Evolutionary conservation across 148 eudicot species (phyloP), one percentile per base, ranked within the genome.

Genomic region (Rhododendron ovatum): DNA sequence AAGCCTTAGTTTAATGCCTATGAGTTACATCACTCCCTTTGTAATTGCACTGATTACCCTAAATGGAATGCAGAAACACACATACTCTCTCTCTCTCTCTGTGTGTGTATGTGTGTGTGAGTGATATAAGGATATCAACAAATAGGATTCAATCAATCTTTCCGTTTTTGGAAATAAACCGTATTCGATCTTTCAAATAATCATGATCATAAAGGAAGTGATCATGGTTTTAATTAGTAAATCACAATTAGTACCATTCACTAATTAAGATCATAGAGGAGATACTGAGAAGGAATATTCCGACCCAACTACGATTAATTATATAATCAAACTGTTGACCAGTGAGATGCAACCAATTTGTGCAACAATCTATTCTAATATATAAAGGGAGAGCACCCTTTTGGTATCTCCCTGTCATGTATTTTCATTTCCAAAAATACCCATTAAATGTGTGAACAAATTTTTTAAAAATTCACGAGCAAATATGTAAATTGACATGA

Each of bases 331-430:
- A 85, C 74, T 81, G 61, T 82, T 87, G 87, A 76, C 53, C 69
- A 71, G 84, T 85, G 37, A 82, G 69, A 86, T 50, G 88, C 87
- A 81, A 87, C 71, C 88, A 87, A 73, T 51, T 85, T 22, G 85
- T 79, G 88, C n/a, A 30, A 85, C 86, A 41, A 30, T 30, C 30
- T 30, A 30, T 30, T 30, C 30, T 30, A 30, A 30, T 30, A 30
- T 30, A 30, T 30, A 30, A 30, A 30, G 30, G 30, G 30, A 30
- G 30, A 30, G 30, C 0, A 30, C 30, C 30, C 30, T 30, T 30
- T 30, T 30, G 30, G 30, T 30, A 0, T 30, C 30, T 30, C 30
- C 30, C 30, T 30, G 30, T 30, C 30, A 30, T 30, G 30, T 30
- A 30, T 30, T 30, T 30, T 30, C 30, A 30, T 30, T 30, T 30